phyloP scores from a whole-genome alignment of 768 basidiomycete genomes.

The Tricholomella constricta region DNA sequence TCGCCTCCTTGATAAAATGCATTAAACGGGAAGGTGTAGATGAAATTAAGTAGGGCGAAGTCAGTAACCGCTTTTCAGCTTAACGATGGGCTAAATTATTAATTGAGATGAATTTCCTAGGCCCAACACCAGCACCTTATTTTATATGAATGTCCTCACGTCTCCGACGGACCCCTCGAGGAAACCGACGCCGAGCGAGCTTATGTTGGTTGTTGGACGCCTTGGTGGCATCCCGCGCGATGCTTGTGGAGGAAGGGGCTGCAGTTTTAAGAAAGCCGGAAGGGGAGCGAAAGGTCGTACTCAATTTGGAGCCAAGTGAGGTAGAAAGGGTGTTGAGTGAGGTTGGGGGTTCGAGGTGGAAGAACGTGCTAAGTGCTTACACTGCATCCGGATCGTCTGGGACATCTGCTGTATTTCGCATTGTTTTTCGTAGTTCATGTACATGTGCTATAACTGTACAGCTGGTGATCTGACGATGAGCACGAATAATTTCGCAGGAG shows the following conservation, averaged over 20 bases:
- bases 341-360: slow-evolving; percentile 71
- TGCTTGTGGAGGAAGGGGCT: slow-evolving; percentile 69
- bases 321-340: slow-evolving; percentile 86
- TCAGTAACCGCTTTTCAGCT: slow-evolving; percentile 26
- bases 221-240: slow-evolving; percentile 72
- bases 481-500: no score
- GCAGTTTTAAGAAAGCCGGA: slow-evolving; percentile 54
- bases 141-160: slow-evolving; percentile 65
- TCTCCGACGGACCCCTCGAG: slow-evolving; percentile 57
- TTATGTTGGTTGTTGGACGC: slow-evolving; percentile 73
- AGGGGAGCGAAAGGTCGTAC: slow-evolving; percentile 68
- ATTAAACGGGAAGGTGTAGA: slow-evolving; percentile 83
- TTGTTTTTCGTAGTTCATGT: no score
- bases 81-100: not conserved
- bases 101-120: slow-evolving; percentile 25
- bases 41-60: slow-evolving; percentile 85
- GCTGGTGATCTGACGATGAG: no score
- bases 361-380: slow-evolving; percentile 44
- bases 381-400: not conserved
- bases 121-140: slow-evolving; percentile 75
- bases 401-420: not conserved
- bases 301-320: slow-evolving; percentile 85
- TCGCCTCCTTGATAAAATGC: slow-evolving; percentile 81
- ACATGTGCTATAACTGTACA: no score
- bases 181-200: slow-evolving; percentile 62